Conservation (phyloP, 129 eudicot species). For the Tagetes erecta region DNA sequence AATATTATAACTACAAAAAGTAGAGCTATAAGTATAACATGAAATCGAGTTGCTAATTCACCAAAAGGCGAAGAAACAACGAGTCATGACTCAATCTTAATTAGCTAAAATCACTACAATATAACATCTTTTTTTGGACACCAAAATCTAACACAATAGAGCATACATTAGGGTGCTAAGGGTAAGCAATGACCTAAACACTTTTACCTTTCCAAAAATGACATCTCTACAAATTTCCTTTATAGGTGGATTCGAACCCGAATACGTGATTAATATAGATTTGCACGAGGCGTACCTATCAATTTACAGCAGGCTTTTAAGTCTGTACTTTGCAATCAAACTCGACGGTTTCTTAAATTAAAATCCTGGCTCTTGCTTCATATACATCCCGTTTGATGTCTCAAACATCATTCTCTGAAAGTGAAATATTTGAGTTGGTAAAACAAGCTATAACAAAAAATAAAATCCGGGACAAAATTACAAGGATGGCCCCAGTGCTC, state of each 20-base stretch:
- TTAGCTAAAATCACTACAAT: slow-evolving; percentile 27
- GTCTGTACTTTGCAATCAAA: slow-evolving; percentile 37
- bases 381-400: slow-evolving; percentile 31
- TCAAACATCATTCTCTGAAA: slow-evolving; percentile 40
- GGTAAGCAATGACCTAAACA: slow-evolving; percentile 36
- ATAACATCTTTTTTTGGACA: slow-evolving; percentile 28
- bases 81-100: slow-evolving; percentile 9
- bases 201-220: slow-evolving; percentile 32
- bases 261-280: slow-evolving; percentile 19
- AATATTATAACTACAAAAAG: not conserved
- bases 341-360: slow-evolving; percentile 16
- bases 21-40: slow-evolving; percentile 16
- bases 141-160: slow-evolving; percentile 25
- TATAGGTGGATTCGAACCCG: slow-evolving; percentile 22
- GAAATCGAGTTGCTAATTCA: slow-evolving; percentile 11
- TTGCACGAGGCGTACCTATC: slow-evolving; percentile 25
- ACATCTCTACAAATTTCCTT: slow-evolving; percentile 34
- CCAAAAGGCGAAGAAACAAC: slow-evolving; percentile 12
- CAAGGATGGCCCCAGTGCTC: too few relatives aligned
- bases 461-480: not conserved
- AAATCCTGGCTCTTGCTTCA: slow-evolving; percentile 44
- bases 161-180: slow-evolving; percentile 4
- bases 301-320: slow-evolving; percentile 36
- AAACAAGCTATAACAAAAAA: too few relatives aligned
- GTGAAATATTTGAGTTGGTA: not conserved